Base-by-base conservation (phyloP, 495 filamentous ascomycete species). In the Trichoderma parareesei region DNA sequence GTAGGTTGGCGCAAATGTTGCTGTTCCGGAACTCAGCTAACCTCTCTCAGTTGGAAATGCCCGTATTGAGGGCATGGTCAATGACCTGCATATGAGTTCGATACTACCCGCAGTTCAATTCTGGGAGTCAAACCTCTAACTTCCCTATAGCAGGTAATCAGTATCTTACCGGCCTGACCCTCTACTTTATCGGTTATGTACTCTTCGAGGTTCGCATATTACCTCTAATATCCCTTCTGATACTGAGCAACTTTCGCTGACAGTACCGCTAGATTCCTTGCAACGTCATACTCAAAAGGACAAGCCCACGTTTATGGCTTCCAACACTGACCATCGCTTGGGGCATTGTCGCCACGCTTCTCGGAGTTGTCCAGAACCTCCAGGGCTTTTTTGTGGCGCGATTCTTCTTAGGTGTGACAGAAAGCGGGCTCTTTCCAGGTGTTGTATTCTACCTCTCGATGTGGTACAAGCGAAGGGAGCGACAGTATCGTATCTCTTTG, bases 371-470 rank as follows among this genome's bases (percentile, higher is more conserved):
- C 8, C 82, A 90, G 11, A 87, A 87, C 64, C 80, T 88, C 53
- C 71, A 84, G 0, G 85, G 88, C 0, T 89, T 87, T 71, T 81
- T 89, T 41, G 77, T 79, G 2, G 84, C 84, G 11, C 79, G 89
- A 35, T 87, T 87, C 71, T 86, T 88, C 65, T 75, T 87, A 11
- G 83, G 79, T 60, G 77, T 81, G 38, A 72, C 81, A 35, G 79
- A 82, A 68, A 83, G 80, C 55, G 87, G 86, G 0, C 77, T 90
- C 0, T 90, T 89, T 64, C 87, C 88, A 13, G 89, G 90, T 1
- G 89, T 92, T 0, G 88, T 91, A 1, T 92, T 88, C 72, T 91
- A 91, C 69, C 80, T 93, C n/a, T 89, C 87, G 2, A 91, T 91
- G 87, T 92, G 90, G 87, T 93, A 93, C 66, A 88, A 87, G 69